Conservation (phyloP, 805 yeast genomes). For the Ogataea allantospora region DNA sequence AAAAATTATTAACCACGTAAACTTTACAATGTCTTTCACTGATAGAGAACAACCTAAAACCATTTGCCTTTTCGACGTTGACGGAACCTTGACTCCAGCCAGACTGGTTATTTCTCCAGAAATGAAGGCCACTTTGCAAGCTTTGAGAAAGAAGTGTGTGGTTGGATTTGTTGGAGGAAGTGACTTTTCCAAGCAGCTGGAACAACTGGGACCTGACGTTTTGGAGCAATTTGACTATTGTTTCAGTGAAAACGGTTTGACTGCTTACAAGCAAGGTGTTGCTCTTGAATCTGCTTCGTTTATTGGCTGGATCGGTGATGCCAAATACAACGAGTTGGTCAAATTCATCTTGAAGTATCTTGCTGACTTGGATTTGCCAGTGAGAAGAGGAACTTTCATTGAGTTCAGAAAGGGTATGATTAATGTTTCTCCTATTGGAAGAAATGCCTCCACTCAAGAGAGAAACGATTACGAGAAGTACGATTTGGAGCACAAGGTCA, state of each 20-base stretch:
- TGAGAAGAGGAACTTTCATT: slow-evolving; percentile 97
- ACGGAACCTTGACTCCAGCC: slow-evolving; percentile 98
- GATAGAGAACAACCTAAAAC: slow-evolving; percentile 81
- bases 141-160: slow-evolving; percentile 86
- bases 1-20: slow-evolving; percentile 8
- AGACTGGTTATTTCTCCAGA: slow-evolving; percentile 70
- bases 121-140: slow-evolving; percentile 65
- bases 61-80: slow-evolving; percentile 93
- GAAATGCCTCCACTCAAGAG: slow-evolving; percentile 94
- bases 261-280: slow-evolving; percentile 91
- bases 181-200: slow-evolving; percentile 90
- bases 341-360: slow-evolving; percentile 84
- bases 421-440: slow-evolving; percentile 96
- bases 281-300: slow-evolving; percentile 90
- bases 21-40: slow-evolving; percentile 43
- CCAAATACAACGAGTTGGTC: slow-evolving; percentile 84
- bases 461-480: slow-evolving; percentile 87
- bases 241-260: slow-evolving; percentile 96
- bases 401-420: slow-evolving; percentile 99
- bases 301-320: slow-evolving; percentile 94
- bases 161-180: slow-evolving; percentile 98
- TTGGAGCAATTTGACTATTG: slow-evolving; percentile 87
- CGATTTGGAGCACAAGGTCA: slow-evolving; percentile 77
- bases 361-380: slow-evolving; percentile 83
- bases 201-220: slow-evolving; percentile 85